Base-by-base conservation (phyloP, 2,329 filamentous ascomycete species). In the Pezizomycotina sp. region DNA sequence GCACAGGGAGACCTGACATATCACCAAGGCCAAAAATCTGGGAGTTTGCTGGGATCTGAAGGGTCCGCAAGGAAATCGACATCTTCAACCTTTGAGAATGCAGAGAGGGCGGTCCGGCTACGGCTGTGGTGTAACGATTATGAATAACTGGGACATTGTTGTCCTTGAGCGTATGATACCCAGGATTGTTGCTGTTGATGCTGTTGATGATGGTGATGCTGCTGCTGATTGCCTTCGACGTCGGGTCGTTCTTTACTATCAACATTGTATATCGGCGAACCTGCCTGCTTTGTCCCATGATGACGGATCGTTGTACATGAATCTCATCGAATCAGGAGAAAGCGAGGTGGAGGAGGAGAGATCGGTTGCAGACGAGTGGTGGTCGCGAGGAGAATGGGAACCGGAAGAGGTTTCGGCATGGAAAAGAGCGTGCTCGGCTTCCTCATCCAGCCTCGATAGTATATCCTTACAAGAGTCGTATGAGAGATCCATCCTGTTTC, bases 381-480 rank as follows among this genome's bases (percentile, higher is more conserved):
- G 22, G 21, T 23, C 31, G 22, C 26, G 19, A 25, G 18, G 14
- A 14, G 31, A 23, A 4, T 20, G 27, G 9, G 23, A 4, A 6
- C 13, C 15, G 21, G 31, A 13, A 13, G 18, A 9, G 10, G 20
- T 6, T n/a, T 14, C 18, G n/a, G 31, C n/a, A 25, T 12, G n/a
- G 21, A 23, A 27, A 10, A 34, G 21, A 10, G 35, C 31, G 19
- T 34, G 32, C 23, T 37, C 31, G 15, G 41, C 27, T 41, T 48
- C 45, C 40, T 33, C 35, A 31, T 48, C 47, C 26, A 48, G 42
- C 25, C 45, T 42, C 21, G 47, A 45, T 27, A 48, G 46, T 36
- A 47, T 44, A 34, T 48, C 45, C 27, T 43, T 34, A 24, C 46
- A 48, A 26, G 33, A 34, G 25, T 48, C 43, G 47, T 8, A 24